Evolutionary conservation across 129 eudicot species (phyloP).

Genomic region (Helianthus tuberosus): DNA sequence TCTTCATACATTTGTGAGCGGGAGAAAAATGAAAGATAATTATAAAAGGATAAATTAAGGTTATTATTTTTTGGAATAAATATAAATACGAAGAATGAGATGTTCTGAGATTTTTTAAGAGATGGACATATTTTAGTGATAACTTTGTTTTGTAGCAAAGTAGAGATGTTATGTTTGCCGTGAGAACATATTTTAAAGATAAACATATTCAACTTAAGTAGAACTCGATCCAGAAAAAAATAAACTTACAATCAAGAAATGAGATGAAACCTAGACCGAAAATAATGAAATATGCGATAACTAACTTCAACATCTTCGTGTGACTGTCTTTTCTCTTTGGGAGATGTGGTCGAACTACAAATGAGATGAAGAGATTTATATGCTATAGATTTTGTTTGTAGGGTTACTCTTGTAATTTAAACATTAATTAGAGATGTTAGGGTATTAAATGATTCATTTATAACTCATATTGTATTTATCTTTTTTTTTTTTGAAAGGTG

Average conservation of each 20-base stretch:
- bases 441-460: too few species aligned
- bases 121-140: too few species aligned
- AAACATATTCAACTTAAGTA: too few species aligned
- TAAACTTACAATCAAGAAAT: conserved; percentile 8
- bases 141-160: too few species aligned
- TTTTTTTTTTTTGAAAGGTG: too few species aligned
- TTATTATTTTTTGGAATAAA: too few species aligned
- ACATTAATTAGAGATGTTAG: too few species aligned
- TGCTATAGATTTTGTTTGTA: not conserved
- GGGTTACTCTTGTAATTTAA: not conserved
- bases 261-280: conserved; percentile 1
- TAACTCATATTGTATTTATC: too few species aligned
- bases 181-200: too few species aligned
- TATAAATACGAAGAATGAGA: too few species aligned
- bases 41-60: not conserved
- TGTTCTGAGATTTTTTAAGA: too few species aligned
- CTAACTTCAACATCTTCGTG: not conserved
- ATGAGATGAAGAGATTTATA: not conserved
- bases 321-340: not conserved
- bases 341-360: not conserved
- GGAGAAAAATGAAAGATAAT: not conserved
- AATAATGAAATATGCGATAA: not conserved
- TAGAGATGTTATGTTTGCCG: too few species aligned
- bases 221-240: not conserved
- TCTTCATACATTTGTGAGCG: not conserved